Base-by-base conservation (phyloP, 2,329 filamentous ascomycete genomes). In the Talaromyces marneffei region DNA sequence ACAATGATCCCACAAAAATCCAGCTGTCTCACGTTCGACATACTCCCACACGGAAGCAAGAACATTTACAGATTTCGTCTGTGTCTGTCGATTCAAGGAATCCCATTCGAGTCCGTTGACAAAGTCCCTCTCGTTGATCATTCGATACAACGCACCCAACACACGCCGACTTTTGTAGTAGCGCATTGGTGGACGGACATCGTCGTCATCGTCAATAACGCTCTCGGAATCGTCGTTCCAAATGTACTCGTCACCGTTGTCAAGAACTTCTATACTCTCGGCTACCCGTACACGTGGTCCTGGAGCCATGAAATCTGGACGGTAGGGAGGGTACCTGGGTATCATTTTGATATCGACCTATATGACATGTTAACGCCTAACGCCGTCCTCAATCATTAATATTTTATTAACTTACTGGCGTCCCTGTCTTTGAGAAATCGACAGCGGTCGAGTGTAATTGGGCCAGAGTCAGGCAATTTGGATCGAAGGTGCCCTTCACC, bases 371-470 rank as follows among this genome's bases (percentile, higher is more conserved):
- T 20, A 57, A 20, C 16, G 48, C 12, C 3, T 20, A 57, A 20
- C 16, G 48, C 12, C 3, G 4, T 18, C 57, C n/a, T 12, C 37
- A 39, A 6, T 40, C 25, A n/a, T 23, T 29, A 27, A 60, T n/a
- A 44, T n/a, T 48, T 48, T 31, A 23, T 25, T 56, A 82, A 59
- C 50, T 25, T 56, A 82, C 79, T 5, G 79, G 75, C 31, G 87
- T 84, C 0, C 90, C 90, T 0, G 87, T 89, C 72, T 91, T 91
- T 2, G 87, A 89, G 66, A 89, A 91, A 70, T 91, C 88, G 0
- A 91, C 88, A 0, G 87, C 88, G 0, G 81, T 86, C 0, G 88
- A 91, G 65, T 89, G 85, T 68, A 91, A 73, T 63, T 79, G 78
- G 0, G 88, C 87, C 16, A 91, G 77, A 1, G 67, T 71, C 27